Percentiles rank a stretch among this genome's conserved stretches.
phyloP scores from a whole-genome alignment of 371 early-diverging fungal species.

The Basidiobolus heterosporus region DNA sequence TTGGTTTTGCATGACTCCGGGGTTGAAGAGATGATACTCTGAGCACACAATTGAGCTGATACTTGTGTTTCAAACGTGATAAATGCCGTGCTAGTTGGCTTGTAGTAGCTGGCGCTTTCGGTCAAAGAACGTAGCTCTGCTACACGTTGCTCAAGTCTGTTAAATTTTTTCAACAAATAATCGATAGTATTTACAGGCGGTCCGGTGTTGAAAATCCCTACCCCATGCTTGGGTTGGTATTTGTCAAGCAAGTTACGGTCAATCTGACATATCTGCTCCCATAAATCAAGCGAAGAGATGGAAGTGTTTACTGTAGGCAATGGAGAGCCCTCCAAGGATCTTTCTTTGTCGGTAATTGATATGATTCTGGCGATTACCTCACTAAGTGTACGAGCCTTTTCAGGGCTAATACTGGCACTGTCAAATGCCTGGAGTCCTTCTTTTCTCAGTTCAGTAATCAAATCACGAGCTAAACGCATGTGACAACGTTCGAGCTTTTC shows the following conservation, averaged over 20 bases:
- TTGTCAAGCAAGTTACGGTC: constrained; percentile 4
- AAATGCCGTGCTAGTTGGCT: constrained; percentile 37
- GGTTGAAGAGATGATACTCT: constrained; percentile 33
- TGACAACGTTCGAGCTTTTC: no score
- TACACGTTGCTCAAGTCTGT: constrained; percentile 14
- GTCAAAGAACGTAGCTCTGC: constrained; percentile 3
- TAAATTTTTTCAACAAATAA: constrained; percentile 17
- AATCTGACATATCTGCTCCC: no score
- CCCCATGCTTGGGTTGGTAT: not conserved
- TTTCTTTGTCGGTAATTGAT: no score
- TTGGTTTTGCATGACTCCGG: constrained; percentile 50
- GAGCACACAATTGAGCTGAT: constrained; percentile 32
- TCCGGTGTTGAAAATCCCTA: no score
- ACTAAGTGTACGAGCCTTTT: not conserved
- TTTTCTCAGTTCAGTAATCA: no score
- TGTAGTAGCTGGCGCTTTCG: constrained; percentile 6
- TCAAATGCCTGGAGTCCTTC: no score
- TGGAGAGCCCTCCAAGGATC: no score
- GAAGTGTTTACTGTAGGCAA: no score
- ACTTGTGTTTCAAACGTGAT: constrained; percentile 36
- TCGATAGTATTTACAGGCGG: constrained; percentile 7
- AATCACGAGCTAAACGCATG: no score
- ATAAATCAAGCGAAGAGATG: no score
- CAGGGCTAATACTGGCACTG: no score
- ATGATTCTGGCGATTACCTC: no score